Evolutionary conservation across 768 basidiomycete genomes (phyloP).

Genomic region (Lentinula detonsa): DNA sequence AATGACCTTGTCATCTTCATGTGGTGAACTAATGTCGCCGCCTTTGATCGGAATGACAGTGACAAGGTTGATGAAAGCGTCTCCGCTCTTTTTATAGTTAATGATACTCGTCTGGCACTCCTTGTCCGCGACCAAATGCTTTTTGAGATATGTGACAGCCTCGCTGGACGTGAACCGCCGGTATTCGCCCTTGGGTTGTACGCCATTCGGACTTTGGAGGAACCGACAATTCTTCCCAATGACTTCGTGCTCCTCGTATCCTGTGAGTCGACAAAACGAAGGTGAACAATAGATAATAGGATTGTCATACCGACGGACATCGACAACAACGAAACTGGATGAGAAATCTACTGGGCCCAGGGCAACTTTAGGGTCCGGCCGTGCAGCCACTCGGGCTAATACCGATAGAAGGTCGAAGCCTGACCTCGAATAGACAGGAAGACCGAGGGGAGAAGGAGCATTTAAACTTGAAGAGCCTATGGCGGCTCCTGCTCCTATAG

Average conservation of each 20-base stretch:
- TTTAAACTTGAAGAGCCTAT: slow-evolving; percentile 7
- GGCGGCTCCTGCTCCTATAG: background rate
- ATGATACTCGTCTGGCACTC: slow-evolving; percentile 86
- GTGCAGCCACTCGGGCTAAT: slow-evolving; percentile 67
- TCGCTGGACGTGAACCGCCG: slow-evolving; percentile 59
- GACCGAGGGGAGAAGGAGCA: slow-evolving; percentile 26
- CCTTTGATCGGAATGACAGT: slow-evolving; percentile 84
- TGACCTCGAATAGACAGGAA: slow-evolving; percentile 79
- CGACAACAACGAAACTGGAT: slow-evolving; percentile 89
- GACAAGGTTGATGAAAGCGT: slow-evolving; percentile 87
- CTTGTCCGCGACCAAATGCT: slow-evolving; percentile 62
- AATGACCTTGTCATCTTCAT: slow-evolving; percentile 65
- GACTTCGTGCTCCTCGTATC: slow-evolving; percentile 70
- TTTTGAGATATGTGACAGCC: slow-evolving; percentile 58
- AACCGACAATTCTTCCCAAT: slow-evolving; percentile 90
- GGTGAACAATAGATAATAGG: slow-evolving; percentile 92
- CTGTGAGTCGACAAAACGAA: slow-evolving; percentile 72
- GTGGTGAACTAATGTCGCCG: slow-evolving; percentile 38
- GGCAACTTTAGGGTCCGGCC: slow-evolving; percentile 66
- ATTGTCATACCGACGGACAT: slow-evolving; percentile 71
- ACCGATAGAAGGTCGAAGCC: slow-evolving; percentile 89
- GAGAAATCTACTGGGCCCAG: slow-evolving; percentile 92
- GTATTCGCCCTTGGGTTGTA: slow-evolving; percentile 26
- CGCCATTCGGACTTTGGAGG: slow-evolving; percentile 70
- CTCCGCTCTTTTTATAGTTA: slow-evolving; percentile 84